Evolutionary conservation across 2,329 filamentous ascomycete genomes (phyloP).

Genomic region (Plenodomus biglobosus): DNA sequence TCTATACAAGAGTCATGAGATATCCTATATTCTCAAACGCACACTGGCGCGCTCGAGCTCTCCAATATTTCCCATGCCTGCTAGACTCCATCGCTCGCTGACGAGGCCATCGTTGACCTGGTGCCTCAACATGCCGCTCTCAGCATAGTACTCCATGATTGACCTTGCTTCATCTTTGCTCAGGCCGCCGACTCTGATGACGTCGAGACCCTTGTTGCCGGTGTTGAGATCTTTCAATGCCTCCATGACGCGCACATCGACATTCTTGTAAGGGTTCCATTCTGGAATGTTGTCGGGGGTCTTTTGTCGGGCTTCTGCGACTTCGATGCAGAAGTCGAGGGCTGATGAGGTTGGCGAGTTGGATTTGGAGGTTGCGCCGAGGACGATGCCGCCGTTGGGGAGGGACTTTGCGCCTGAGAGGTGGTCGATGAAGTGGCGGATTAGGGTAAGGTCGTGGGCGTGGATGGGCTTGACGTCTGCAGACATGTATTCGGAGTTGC

Average conservation of each 20-base stretch:
- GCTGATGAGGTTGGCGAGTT: conserved; percentile 67
- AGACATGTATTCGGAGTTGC: conserved; percentile 71
- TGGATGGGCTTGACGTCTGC: conserved; percentile 74
- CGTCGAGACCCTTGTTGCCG: conserved; percentile 42
- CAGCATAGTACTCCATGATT: conserved; percentile 91
- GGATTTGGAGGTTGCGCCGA: conserved; percentile 72
- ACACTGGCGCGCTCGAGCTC: conserved; percentile 75
- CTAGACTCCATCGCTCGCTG: conserved; percentile 79
- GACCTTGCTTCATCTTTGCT: conserved; percentile 73
- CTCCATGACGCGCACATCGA: conserved; percentile 57
- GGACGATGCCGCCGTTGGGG: conserved; percentile 74
- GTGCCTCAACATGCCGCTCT: conserved; percentile 74
- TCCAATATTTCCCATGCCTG: conserved; percentile 78
- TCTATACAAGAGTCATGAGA: conserved; percentile 10
- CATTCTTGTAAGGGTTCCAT: conserved; percentile 55
- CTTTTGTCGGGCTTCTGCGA: conserved; percentile 50
- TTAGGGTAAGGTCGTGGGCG: conserved; percentile 77
- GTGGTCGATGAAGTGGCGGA: conserved; percentile 73
- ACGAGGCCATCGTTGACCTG: conserved; percentile 71
- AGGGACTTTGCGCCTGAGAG: conserved; percentile 55
- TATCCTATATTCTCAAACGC: conserved; percentile 35
- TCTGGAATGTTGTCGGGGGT: conserved; percentile 39
- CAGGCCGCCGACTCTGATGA: conserved; percentile 65
- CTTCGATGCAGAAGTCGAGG: conserved; percentile 66
- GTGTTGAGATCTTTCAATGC: conserved; percentile 44